phyloP scores from a whole-genome alignment of 2,329 filamentous ascomycete genomes.

The Cercospora sp. region DNA sequence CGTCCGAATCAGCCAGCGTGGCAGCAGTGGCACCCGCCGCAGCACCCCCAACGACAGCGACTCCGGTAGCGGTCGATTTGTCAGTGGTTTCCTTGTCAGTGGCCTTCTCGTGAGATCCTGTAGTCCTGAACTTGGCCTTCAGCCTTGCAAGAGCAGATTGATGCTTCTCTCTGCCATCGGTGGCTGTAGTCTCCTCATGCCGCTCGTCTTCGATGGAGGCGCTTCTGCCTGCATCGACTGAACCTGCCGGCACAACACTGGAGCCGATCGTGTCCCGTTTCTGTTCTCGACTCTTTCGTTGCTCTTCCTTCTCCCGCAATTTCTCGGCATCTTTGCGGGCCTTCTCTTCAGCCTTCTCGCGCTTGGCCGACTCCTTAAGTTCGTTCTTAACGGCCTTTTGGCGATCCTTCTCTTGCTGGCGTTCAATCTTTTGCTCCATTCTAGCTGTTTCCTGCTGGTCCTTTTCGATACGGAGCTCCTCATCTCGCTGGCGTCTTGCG shows the following conservation, averaged over 20 bases:
- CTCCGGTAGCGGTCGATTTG: conserved; percentile 3
- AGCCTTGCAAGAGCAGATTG: conserved; percentile 26
- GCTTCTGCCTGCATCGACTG: conserved; percentile 15
- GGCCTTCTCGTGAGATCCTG: conserved; percentile 18
- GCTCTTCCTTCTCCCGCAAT: conserved; percentile 52
- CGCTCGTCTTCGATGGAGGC: conserved; percentile 17
- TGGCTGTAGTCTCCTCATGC: conserved; percentile 7
- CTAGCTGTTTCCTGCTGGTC: conserved; percentile 64
- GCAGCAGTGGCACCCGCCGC: conserved; percentile 19
- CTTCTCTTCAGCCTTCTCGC: conserved; percentile 53
- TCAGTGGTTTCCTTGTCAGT: conserved; percentile 11
- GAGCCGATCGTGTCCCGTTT: conserved; percentile 28
- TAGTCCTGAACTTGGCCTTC: conserved; percentile 29
- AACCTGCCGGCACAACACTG: neutral
- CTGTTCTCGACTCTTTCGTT: conserved; percentile 46
- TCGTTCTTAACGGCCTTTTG: conserved; percentile 55
- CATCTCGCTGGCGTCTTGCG: conserved; percentile 65
- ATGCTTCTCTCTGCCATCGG: conserved; percentile 23
- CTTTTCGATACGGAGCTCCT: conserved; percentile 62
- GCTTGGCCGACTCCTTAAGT: conserved; percentile 52
- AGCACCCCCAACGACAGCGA: conserved; percentile 16
- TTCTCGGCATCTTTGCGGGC: conserved; percentile 57
- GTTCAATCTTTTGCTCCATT: conserved; percentile 55
- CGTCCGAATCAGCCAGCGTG: conserved; percentile 18
- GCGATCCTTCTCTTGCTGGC: conserved; percentile 48